These are phyloP conservation scores for Aspergillus mulundensis DNA, from an alignment of 495 filamentous ascomycete genomes.

Conservation along the genomic window DNA sequence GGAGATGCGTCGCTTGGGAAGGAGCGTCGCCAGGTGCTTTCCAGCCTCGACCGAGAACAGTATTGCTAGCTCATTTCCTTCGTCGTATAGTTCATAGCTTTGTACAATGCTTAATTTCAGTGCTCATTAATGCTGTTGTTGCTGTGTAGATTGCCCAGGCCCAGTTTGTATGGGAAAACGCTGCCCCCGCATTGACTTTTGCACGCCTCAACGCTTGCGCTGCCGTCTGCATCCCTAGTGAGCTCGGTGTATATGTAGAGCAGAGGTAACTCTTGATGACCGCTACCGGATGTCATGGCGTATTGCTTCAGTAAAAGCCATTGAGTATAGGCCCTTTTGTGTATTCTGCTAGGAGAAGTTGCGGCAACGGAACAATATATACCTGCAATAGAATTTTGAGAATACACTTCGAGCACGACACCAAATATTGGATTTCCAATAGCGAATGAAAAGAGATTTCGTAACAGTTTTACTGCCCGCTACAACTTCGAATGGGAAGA, in stretches of 20 bases:
- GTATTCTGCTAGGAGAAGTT: too few species aligned
- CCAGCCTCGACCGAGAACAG: neutral
- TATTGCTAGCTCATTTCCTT: too few species aligned
- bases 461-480: too few species aligned
- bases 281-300: neutral
- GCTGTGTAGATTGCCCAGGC: slow-evolving; percentile 4
- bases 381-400: too few species aligned
- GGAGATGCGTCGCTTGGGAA: neutral
- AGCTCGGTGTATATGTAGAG: slow-evolving; percentile 11
- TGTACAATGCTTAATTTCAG: too few species aligned
- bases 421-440: too few species aligned
- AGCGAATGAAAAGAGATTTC: too few species aligned
- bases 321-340: too few species aligned
- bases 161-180: slow-evolving; percentile 21
- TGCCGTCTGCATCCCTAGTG: neutral
- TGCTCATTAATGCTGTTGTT: neutral
- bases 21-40: neutral
- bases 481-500: neutral
- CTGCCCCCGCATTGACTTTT: slow-evolving; percentile 14
- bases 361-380: too few species aligned
- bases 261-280: neutral
- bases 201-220: slow-evolving; percentile 14
- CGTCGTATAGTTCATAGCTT: too few species aligned
- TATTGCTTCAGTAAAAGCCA: too few species aligned
- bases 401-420: too few species aligned